Evolutionary conservation across 2,329 filamentous ascomycete species (phyloP).

Genomic region (Diaporthe sp.): DNA sequence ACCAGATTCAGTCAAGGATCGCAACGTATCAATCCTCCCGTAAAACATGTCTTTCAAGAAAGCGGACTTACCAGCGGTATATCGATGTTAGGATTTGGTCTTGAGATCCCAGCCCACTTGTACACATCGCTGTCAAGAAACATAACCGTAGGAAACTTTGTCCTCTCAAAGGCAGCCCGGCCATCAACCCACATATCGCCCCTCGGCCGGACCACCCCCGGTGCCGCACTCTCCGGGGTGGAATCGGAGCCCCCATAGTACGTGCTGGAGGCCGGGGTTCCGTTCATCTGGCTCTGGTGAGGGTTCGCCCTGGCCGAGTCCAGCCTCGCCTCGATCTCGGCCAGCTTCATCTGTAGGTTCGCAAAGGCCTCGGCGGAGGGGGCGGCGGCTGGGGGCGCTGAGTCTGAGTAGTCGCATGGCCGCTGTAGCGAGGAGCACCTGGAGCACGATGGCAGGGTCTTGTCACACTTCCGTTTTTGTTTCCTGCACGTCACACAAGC

Average conservation of each 20-base stretch:
- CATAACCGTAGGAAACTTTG: constrained; percentile 56
- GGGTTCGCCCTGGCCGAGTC: constrained; percentile 37
- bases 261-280: constrained; percentile 17
- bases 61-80: constrained; percentile 52
- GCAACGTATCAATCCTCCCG: background rate
- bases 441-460: constrained; percentile 59
- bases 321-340: constrained; percentile 54
- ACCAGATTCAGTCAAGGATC: background rate
- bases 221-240: constrained; percentile 8
- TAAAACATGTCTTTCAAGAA: background rate
- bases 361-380: constrained; percentile 56
- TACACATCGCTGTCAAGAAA: constrained; percentile 59
- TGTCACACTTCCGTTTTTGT: constrained; percentile 67
- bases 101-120: constrained; percentile 50
- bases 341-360: constrained; percentile 51
- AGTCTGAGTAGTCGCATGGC: constrained; percentile 56
- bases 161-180: constrained; percentile 27
- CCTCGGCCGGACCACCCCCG: background rate
- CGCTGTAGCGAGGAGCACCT: constrained; percentile 59
- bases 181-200: constrained; percentile 42
- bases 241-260: background rate
- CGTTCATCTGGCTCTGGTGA: background rate
- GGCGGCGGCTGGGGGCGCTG: constrained; percentile 46
- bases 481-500: constrained; percentile 47
- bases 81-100: constrained; percentile 53